These are phyloP conservation scores for Plasmodium blacklocki DNA, from an alignment of 169 alveolate genomes.

Conservation along the genomic window DNA sequence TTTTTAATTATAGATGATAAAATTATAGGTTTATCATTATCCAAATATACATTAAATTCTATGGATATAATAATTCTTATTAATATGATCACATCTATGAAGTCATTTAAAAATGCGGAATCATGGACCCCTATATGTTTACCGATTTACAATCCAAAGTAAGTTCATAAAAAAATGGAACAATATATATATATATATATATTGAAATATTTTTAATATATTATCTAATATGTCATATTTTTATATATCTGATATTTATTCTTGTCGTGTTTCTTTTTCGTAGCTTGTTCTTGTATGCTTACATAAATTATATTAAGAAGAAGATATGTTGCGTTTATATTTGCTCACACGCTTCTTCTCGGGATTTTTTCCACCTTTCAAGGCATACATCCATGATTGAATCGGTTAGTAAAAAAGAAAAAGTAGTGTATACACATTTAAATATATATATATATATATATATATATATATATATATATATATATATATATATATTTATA, in stretches of 20 bases:
- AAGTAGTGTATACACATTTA: not conserved
- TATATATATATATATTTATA: not conserved
- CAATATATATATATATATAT: not conserved
- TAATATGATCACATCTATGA: slow-evolving; percentile 89
- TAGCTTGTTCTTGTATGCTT: slow-evolving; percentile 82
- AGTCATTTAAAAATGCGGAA: slow-evolving; percentile 90
- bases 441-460: not conserved
- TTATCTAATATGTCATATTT: not conserved
- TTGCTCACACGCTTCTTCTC: slow-evolving; percentile 78
- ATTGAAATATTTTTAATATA: not conserved
- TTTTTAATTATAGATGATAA: slow-evolving; percentile 83
- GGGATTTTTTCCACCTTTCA: slow-evolving; percentile 78
- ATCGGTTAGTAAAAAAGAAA: slow-evolving; percentile 50
- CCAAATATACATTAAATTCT: slow-evolving; percentile 78
- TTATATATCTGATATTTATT: not conserved
- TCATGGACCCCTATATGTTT: slow-evolving; percentile 93
- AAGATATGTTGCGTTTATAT: slow-evolving; percentile 75
- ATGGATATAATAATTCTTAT: slow-evolving; percentile 89
- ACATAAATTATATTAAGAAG: slow-evolving; percentile 78
- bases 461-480: not conserved
- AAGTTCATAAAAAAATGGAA: not conserved
- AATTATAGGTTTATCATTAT: slow-evolving; percentile 79
- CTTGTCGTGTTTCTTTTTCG: not conserved
- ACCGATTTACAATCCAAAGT: slow-evolving; percentile 87
- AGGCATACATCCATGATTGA: slow-evolving; percentile 79